Percentiles rank a stretch among this genome's conserved stretches.
phyloP scores from a whole-genome alignment of 306 rosid genomes.

The Luffa aegyptiaca region DNA sequence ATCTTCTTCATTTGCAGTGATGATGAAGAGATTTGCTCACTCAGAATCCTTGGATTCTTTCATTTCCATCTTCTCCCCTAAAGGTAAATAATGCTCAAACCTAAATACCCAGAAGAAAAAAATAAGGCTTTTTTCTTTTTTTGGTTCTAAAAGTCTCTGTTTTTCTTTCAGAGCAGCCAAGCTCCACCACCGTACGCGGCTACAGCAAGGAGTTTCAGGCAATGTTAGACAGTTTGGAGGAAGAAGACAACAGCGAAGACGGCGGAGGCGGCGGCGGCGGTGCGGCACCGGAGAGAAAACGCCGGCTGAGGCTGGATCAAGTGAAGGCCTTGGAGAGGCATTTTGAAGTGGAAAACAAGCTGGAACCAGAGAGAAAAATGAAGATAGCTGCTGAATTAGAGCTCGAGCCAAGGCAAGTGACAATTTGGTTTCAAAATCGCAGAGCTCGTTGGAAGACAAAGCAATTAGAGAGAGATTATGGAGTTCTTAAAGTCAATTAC shows the following conservation, averaged over 20 bases:
- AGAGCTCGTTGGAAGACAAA: slow-evolving; percentile 74
- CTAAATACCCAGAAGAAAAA: background rate
- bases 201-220: slow-evolving; percentile 66
- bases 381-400: slow-evolving; percentile 56
- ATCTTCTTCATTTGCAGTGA: background rate
- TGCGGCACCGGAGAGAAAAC: slow-evolving; percentile 33
- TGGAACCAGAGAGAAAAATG: slow-evolving; percentile 62
- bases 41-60: slow-evolving; percentile 28
- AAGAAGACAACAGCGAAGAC: slow-evolving; percentile 50
- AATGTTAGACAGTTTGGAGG: slow-evolving; percentile 54
- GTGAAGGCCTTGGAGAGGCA: slow-evolving; percentile 57
- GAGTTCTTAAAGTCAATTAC: slow-evolving; percentile 41
- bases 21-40: slow-evolving; percentile 40
- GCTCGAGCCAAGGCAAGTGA: slow-evolving; percentile 63
- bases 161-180: background rate
- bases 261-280: background rate
- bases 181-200: slow-evolving; percentile 10
- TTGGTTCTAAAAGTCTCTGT: background rate
- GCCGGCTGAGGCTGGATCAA: slow-evolving; percentile 45
- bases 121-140: background rate
- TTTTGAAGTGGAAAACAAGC: slow-evolving; percentile 64
- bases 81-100: slow-evolving; percentile 27
- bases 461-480: slow-evolving; percentile 63
- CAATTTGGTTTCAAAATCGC: slow-evolving; percentile 88
- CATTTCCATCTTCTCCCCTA: slow-evolving; percentile 32